Evolutionary conservation across 257 asterid species (phyloP), one percentile per base, ranked within the genome.

Genomic region (Avicennia marina): DNA sequence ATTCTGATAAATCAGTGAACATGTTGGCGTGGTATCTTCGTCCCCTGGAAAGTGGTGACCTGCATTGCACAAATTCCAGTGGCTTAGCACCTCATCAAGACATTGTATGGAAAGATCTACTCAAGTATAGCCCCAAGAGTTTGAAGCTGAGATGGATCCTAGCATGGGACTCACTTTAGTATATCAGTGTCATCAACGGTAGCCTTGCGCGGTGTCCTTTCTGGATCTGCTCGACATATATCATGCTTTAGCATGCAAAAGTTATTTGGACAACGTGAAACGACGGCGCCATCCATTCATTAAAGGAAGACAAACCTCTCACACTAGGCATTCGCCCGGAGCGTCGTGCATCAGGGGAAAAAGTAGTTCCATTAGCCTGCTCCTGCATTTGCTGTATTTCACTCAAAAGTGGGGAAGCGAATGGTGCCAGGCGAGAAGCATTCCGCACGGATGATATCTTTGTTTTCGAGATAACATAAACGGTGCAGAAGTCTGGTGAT

Each of bases 401-500:
- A 8, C 50, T 13, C 48, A 59, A 12, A 22, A 83, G 85, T 6
- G 88, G 85, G 24, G 93, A 83, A 18, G 64, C 33, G 45, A 78
- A 83, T 17, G 93, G 86, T 3, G 88, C 83, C n/a, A 57, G 63
- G 0, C 93, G 85, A 33, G 76, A 68, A 22, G 88, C 80, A 15
- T 78, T 80, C 40, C 76, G 49, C 21, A 83, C 76, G 3, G 83
- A 68, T 0, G 88, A 75, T 11, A 83, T 68, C 62, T 80, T 83
- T 1, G 76, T 17, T 55, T 80, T 83, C 5, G 88, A 80, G 58
- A 80, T 80, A 7, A 80, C 83, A 17, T 75, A 80, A 49, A 83
- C 84, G 2, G 88, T 77, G 67, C 93, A 83, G 68, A 83, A 83
- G 52, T 83, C 93, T 0, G 93, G 93, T 21, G 93, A 65, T 24